Base-by-base conservation (phyloP, 495 filamentous ascomycete genomes). In the Cairneyella variabilis region DNA sequence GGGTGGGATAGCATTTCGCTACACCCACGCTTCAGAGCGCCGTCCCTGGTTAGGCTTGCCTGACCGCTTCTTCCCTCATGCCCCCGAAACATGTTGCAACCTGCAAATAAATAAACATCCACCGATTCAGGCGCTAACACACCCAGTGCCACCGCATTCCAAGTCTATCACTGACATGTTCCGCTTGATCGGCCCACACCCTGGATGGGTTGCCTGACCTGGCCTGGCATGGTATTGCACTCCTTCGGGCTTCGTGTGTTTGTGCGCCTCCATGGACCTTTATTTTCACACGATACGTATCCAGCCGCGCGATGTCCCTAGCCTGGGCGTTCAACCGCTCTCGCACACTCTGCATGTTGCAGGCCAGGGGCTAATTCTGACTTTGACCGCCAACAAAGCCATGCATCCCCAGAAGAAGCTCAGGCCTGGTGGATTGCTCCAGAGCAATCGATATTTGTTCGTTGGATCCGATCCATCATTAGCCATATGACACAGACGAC, bases 321-420 rank as follows among this genome's bases (percentile, higher is more conserved):
- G 58, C 53, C 53, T 51, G 36, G 58, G 8, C 32, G 52, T 20
- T 53, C 53, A 41, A 51, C 53, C 42, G 42, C 48, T 48, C 39
- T 62, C 38, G 42, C 54, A 36, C 42, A 45, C 47, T 58, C 37
- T 62, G 51, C 50, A 57, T 54, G 47, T 56, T 53, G 59, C 52
- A 56, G 53, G 41, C 60, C 49, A 58, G 52, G 55, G 59, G 55
- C 47, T 41, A 39, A 46, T 42, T 49, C 41, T 46, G 48, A 54
- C 48, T 59, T 59, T 59, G 56, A 57, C 60, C 57, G 56, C 60
- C 56, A 63, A 62, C 56, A 59, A 47, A 56, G 47, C 51, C 55
- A 58, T 55, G 56, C 48, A 39, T 59, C 56, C 60, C 60, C 56
- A 56, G 53, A 63, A 53, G 54, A 55, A 63, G 61, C 61, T 60